A percentile compares a stretch with the other conserved stretches of the same genome.
These are phyloP conservation scores for Glycyrrhiza uralensis DNA, from an alignment of 306 rosid species.

Conservation along the genomic window DNA sequence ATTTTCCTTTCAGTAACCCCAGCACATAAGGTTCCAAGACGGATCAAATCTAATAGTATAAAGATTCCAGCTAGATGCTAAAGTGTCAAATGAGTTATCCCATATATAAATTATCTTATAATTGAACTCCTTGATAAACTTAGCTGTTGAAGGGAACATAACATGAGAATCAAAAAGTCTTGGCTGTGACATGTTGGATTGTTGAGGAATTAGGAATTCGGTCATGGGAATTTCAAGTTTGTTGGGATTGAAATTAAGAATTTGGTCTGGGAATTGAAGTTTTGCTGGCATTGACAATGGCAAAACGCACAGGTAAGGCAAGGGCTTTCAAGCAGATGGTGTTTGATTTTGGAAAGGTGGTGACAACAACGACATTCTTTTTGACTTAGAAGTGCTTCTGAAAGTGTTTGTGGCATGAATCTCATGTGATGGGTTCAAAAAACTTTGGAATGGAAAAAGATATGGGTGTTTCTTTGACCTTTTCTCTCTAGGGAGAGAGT, in stretches of 20 bases:
- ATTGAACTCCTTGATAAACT: constrained; percentile 25
- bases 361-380: constrained; percentile 34
- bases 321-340: constrained; percentile 65
- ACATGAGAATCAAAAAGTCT: constrained; percentile 56
- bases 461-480: constrained; percentile 36
- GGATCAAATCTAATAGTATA: constrained; percentile 42
- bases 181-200: constrained; percentile 38
- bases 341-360: constrained; percentile 52
- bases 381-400: constrained; percentile 46
- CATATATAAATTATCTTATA: constrained; percentile 42
- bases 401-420: constrained; percentile 28
- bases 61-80: constrained; percentile 45
- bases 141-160: constrained; percentile 35
- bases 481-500: constrained; percentile 44
- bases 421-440: constrained; percentile 44
- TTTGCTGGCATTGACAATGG: constrained; percentile 27
- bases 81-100: constrained; percentile 55
- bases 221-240: constrained; percentile 40
- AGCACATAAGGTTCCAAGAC: constrained; percentile 46
- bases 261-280: constrained; percentile 24
- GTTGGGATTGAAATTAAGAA: constrained; percentile 43
- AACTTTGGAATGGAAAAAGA: constrained; percentile 35
- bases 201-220: background rate
- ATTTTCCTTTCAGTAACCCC: constrained; percentile 52
- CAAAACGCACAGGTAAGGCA: too few relatives aligned